These are phyloP conservation scores for Xerophyta viscosa DNA, from an alignment of 106 monocot species.

Conservation along the genomic window DNA sequence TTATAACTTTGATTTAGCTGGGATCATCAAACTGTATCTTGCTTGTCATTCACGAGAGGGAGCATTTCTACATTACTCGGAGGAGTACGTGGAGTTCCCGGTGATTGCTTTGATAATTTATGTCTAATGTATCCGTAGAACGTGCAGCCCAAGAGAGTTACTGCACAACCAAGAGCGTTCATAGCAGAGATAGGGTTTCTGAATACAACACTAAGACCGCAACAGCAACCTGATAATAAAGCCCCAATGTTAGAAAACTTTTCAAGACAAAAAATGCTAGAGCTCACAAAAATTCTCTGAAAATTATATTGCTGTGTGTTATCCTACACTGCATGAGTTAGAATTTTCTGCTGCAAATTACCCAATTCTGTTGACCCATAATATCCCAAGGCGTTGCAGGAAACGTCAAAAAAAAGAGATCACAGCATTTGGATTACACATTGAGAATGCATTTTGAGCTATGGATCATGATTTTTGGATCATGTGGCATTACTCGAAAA, in stretches of 20 bases:
- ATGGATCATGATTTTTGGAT: too few species aligned
- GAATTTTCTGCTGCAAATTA: too few species aligned
- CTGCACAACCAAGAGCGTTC: slow-evolving; percentile 80
- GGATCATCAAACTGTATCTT: slow-evolving; percentile 32
- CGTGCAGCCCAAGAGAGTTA: slow-evolving; percentile 85
- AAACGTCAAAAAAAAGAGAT: not conserved
- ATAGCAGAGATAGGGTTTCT: slow-evolving; percentile 73
- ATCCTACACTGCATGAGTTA: too few species aligned
- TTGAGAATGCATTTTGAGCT: too few species aligned
- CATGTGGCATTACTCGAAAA: too few species aligned
- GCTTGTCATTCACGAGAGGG: slow-evolving; percentile 64
- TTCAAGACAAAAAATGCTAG: too few species aligned
- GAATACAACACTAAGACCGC: slow-evolving; percentile 84
- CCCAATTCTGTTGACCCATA: too few species aligned
- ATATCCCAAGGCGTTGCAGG: too few species aligned
- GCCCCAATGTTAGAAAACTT: too few species aligned
- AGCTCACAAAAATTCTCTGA: too few species aligned
- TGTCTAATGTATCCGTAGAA: slow-evolving; percentile 93
- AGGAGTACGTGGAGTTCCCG: slow-evolving; percentile 34
- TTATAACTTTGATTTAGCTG: not conserved
- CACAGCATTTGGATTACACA: too few species aligned
- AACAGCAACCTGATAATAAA: slow-evolving; percentile 62
- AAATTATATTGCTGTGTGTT: too few species aligned
- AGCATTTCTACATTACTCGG: slow-evolving; percentile 51
- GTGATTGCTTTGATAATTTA: slow-evolving; percentile 51